These are phyloP conservation scores for Candida frijolesensis DNA, from an alignment of 1,139 yeast species.

Conservation along the genomic window DNA sequence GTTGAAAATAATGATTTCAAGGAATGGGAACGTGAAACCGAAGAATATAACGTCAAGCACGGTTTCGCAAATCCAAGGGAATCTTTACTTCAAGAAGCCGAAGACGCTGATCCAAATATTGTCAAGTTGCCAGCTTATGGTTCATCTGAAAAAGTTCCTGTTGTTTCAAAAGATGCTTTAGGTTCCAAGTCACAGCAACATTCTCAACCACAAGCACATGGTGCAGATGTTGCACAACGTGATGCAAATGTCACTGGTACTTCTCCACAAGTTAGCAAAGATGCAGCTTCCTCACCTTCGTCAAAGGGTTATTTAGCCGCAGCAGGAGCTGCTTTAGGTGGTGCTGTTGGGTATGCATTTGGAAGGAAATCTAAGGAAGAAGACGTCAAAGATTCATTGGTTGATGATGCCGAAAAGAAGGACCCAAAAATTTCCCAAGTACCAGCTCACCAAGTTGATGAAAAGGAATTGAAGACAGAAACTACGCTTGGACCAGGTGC, in stretches of 20 bases:
- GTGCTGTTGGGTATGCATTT: slow-evolving; percentile 13
- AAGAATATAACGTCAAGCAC: slow-evolving; percentile 30
- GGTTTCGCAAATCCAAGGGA: slow-evolving; percentile 27
- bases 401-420: slow-evolving; percentile 30
- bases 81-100: slow-evolving; percentile 34
- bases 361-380: slow-evolving; percentile 11
- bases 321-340: slow-evolving; percentile 16
- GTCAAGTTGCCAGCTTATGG: slow-evolving; percentile 20
- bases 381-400: slow-evolving; percentile 22
- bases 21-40: slow-evolving; percentile 26
- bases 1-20: slow-evolving; percentile 12
- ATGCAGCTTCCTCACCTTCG: background rate
- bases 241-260: background rate
- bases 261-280: background rate
- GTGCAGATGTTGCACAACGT: background rate
- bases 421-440: slow-evolving; percentile 24
- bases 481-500: slow-evolving; percentile 3
- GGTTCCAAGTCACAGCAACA: background rate
- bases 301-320: slow-evolving; percentile 7
- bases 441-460: slow-evolving; percentile 18
- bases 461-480: slow-evolving; percentile 7
- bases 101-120: slow-evolving; percentile 24
- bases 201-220: background rate
- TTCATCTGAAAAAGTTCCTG: background rate
- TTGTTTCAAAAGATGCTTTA: background rate